phyloP scores from a whole-genome alignment of 192 early-diverging fungal genomes.

The Dissophora globulifera region DNA sequence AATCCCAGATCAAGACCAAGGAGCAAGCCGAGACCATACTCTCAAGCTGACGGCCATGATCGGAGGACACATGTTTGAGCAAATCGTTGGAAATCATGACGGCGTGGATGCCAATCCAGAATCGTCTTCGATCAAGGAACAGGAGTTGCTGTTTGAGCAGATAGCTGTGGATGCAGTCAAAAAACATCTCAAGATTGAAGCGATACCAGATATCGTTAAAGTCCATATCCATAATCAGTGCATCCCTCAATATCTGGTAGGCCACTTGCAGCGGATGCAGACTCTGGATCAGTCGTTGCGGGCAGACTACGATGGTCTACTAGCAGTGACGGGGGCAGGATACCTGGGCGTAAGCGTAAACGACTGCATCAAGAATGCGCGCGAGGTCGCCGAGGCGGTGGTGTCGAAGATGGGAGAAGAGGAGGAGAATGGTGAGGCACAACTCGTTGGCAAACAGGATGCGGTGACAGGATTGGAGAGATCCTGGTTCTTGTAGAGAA shows the following conservation, averaged over 20 bases:
- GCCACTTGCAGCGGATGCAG: slow-evolving; percentile 75
- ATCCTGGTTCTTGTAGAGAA: slow-evolving; percentile 41
- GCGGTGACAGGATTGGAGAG: slow-evolving; percentile 43
- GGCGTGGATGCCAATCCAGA: neutral
- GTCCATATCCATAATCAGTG: slow-evolving; percentile 76
- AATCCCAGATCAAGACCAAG: slow-evolving; percentile 73
- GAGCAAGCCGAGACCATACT: slow-evolving; percentile 33
- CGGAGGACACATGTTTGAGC: slow-evolving; percentile 81
- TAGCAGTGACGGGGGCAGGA: slow-evolving; percentile 83
- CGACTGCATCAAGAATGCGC: slow-evolving; percentile 78
- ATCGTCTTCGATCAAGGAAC: slow-evolving; percentile 51
- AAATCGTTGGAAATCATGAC: slow-evolving; percentile 9
- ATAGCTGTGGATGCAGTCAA: slow-evolving; percentile 68
- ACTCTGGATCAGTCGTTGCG: slow-evolving; percentile 68
- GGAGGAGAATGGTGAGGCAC: slow-evolving; percentile 25
- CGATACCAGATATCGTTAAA: slow-evolving; percentile 56
- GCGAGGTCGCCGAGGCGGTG: slow-evolving; percentile 67
- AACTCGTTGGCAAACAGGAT: slow-evolving; percentile 36
- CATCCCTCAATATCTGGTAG: slow-evolving; percentile 91
- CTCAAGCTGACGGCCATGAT: slow-evolving; percentile 89
- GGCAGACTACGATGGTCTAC: slow-evolving; percentile 57
- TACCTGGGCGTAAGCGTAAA: slow-evolving; percentile 89
- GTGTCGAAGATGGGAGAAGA: slow-evolving; percentile 51
- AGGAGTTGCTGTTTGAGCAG: slow-evolving; percentile 31
- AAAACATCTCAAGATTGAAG: slow-evolving; percentile 67